phyloP scores from a whole-genome alignment of 208 protist species.

The Crithidia expoeki region DNA sequence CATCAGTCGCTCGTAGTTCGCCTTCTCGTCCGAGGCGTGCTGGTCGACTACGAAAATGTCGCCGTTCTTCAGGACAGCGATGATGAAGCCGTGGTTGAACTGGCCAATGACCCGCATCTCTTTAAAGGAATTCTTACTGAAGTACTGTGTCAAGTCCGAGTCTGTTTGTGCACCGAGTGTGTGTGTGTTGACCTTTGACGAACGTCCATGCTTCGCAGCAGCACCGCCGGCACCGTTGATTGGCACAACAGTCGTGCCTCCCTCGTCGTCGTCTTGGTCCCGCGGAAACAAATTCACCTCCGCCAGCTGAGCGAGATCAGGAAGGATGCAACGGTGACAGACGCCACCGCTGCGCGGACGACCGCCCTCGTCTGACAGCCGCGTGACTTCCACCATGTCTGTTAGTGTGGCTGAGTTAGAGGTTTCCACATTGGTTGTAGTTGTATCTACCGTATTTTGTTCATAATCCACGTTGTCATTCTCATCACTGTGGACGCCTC shows the following conservation, averaged over 20 bases:
- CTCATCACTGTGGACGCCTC: neutral
- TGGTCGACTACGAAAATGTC: slow-evolving; percentile 95
- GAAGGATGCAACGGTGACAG: slow-evolving; percentile 38
- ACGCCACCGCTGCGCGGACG: slow-evolving; percentile 33
- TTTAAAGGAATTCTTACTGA: slow-evolving; percentile 85
- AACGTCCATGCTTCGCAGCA: neutral
- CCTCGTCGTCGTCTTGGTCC: no score
- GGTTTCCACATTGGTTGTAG: neutral
- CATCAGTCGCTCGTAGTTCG: slow-evolving; percentile 92
- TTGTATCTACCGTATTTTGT: neutral
- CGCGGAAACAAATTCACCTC: slow-evolving; percentile 7
- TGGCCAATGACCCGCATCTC: slow-evolving; percentile 92
- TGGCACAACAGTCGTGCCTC: no score
- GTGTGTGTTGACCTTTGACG: neutral
- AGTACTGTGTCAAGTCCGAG: slow-evolving; percentile 60
- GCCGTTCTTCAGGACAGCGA: slow-evolving; percentile 60
- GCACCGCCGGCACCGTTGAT: neutral
- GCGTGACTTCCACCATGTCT: slow-evolving; percentile 22
- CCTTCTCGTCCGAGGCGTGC: slow-evolving; percentile 96
- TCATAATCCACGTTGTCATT: neutral
- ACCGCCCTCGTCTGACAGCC: slow-evolving; percentile 47
- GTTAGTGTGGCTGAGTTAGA: neutral
- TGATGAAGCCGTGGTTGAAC: slow-evolving; percentile 96
- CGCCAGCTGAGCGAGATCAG: slow-evolving; percentile 32
- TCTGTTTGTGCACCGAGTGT: slow-evolving; percentile 64